Conservation (phyloP, 2,329 filamentous ascomycete species). For the Conoideocrella luteorostrata region DNA sequence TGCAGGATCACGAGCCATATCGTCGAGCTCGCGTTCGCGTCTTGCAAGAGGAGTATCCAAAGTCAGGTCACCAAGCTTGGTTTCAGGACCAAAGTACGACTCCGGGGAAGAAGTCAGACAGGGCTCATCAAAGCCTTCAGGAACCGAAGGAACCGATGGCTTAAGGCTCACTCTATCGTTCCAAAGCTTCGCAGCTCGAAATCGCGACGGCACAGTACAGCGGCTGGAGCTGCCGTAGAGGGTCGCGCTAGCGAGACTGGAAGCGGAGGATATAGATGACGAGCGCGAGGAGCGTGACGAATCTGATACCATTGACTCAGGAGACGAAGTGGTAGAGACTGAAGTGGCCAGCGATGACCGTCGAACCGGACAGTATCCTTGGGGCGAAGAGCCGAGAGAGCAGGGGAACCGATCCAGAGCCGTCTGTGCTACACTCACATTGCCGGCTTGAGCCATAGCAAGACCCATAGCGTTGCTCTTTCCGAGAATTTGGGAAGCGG, state of each 20-base stretch:
- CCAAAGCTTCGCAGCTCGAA: conserved; percentile 52
- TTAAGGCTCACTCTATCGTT: conserved; percentile 49
- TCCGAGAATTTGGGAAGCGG: conserved; percentile 41
- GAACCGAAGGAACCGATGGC: conserved; percentile 49
- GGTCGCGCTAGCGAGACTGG: conserved; percentile 54
- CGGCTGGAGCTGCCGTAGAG: conserved; percentile 34
- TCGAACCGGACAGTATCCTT: conserved; percentile 41
- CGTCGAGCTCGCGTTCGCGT: conserved; percentile 41
- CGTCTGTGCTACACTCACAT: conserved; percentile 37
- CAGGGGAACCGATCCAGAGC: conserved; percentile 45
- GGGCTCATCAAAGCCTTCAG: conserved; percentile 48
- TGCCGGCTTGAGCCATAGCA: conserved; percentile 51
- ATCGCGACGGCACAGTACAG: conserved; percentile 56
- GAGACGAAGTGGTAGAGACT: conserved; percentile 56
- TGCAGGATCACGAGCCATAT: conserved; percentile 34
- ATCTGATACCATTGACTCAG: conserved; percentile 63
- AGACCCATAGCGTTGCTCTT: conserved; percentile 52
- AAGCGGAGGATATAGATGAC: conserved; percentile 58
- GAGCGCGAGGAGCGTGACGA: conserved; percentile 55
- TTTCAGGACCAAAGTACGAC: conserved; percentile 46
- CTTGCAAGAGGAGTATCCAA: conserved; percentile 41
- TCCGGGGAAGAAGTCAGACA: conserved; percentile 50
- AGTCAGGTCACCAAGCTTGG: conserved; percentile 44
- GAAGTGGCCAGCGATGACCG: conserved; percentile 59
- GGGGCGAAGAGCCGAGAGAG: conserved; percentile 44